Base-by-base conservation (phyloP, 106 monocot genomes). In the Acorus gramineus region DNA sequence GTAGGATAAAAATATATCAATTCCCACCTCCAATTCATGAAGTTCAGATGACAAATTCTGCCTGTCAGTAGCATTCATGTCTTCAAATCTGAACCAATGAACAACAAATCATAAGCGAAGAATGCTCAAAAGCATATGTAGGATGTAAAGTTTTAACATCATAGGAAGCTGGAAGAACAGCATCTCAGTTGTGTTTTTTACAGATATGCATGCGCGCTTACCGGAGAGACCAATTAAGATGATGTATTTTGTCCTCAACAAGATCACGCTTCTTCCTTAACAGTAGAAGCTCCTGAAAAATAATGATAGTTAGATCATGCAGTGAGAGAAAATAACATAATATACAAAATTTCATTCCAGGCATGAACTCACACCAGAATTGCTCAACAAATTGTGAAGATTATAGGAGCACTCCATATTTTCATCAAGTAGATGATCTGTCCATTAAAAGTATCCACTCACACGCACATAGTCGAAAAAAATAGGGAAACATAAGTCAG, bases 241-340 rank as follows among this genome's bases (percentile, higher is more conserved):
- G 81, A 84, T 94, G 86, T 65, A 94, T 81, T 78, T 78, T 80
- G 68, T 94, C 93, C 62, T 94, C 93, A 64, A 89, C 54, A 63
- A 64, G 60, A 74, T 86, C 86, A 42, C 86, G 71, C 6, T 84
- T 84, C 58, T 63, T 84, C 51, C 93, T 81, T 53, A 89, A 71
- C 13, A 73, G 64, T 11, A 77, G 80, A 74, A 89, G 84, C 47
- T 86, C 81, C 93, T 94, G 83, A 62, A 47, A 12, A 62, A 49
- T 47, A 58, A 46, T 28, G 28, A 28, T 28, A 28, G 28, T 28
- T 28, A 28, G 1, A 28, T 28, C 28, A 28, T 28, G 28, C 28
- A 28, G 28, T 28, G 28, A 28, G 28, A 28, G 28, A 28, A 28
- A 28, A 28, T 28, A 28, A 28, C 28, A 28, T 28, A 1, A 28